These are phyloP conservation scores for Alternaria novae-zelandiae DNA, from an alignment of 2,329 filamentous ascomycete species.

Conservation along the genomic window DNA sequence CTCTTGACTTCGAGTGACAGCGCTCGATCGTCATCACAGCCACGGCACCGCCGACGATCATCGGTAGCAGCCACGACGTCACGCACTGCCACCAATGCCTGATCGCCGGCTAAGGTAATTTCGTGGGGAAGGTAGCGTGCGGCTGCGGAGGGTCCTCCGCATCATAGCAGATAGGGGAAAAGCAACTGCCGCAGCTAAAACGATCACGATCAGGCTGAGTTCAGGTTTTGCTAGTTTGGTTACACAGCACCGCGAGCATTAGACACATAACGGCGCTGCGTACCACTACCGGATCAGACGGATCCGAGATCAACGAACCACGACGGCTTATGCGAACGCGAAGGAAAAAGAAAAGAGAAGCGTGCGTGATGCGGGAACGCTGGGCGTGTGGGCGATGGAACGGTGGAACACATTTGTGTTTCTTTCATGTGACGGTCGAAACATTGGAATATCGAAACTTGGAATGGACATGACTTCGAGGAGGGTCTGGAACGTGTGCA, in stretches of 20 bases:
- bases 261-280: constrained; percentile 1
- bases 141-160: background rate
- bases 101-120: background rate
- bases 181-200: background rate
- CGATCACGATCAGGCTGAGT: background rate
- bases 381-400: background rate
- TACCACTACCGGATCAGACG: background rate
- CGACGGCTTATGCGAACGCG: background rate
- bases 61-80: constrained; percentile 1
- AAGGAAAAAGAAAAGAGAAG: background rate
- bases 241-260: background rate
- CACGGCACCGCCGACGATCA: background rate
- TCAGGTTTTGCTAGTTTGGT: background rate
- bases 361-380: background rate
- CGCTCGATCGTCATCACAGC: background rate
- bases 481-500: background rate
- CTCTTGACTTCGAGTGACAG: background rate
- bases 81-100: background rate
- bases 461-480: background rate
- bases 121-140: background rate
- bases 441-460: background rate
- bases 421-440: background rate
- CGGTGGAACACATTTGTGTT: background rate
- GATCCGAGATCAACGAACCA: background rate
- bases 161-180: background rate